Base-by-base conservation (phyloP, 441 rosid species). In the Sinapis alba region DNA sequence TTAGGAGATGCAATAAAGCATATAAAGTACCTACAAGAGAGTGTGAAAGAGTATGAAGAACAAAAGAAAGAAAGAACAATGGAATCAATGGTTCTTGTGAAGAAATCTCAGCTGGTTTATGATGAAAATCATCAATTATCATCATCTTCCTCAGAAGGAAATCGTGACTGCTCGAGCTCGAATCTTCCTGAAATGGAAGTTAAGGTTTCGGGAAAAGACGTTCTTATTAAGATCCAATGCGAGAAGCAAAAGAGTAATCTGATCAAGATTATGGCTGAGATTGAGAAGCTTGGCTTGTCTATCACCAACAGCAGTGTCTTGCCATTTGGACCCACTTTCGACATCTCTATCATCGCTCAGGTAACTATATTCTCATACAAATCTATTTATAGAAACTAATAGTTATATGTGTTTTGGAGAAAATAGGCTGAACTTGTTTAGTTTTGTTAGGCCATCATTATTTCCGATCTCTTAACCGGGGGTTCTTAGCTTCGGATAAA, bases 1-100 rank as follows among this genome's bases (percentile, higher is more conserved):
- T 92, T 93, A 45, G 94, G 90, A 69, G 98, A 90, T 82, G 85
- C 97, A 4, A 84, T 86, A 60, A 88, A 87, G 86, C 87, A 93
- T 84, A 59, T 93, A 84, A 89, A 93, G 71, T 83, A 87, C 58
- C 88, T 93, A 68, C 93, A 93, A 76, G 94, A 91, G 60, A 83
- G 70, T 71, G 89, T 93, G 1, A 82, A 87, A 79, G 79, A 71
- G 26, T 89, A 87, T 16, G 97, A 93, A 79, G 89, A 93, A 72
- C 78, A 86, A 72, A 83, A 87, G 11, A 77, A 71, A 38, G 82
- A 82, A 84, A 91, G 74, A 63, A 73, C 86, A n/a, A 73, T 85
- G 68, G 94, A 91, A 81, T 84, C 93, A 26, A 86, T 88, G 34
- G 86, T 90, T 27, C 77, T 83, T 20, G 85, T 89, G 80, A 91